Evolutionary conservation across 495 filamentous ascomycete genomes (phyloP).

Genomic region (Tricharina praecox): DNA sequence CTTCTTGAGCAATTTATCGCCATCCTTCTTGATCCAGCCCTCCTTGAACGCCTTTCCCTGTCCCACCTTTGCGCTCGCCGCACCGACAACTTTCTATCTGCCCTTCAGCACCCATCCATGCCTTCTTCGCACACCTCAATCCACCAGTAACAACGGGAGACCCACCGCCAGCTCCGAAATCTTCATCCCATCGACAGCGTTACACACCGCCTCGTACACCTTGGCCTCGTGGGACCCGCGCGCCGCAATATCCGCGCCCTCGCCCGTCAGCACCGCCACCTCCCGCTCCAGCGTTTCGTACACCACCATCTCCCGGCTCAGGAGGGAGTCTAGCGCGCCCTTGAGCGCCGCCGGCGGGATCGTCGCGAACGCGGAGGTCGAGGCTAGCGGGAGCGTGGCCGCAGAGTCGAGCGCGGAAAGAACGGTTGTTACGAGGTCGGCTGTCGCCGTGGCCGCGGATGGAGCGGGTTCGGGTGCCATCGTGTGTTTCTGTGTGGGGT

Average conservation of each 20-base stretch:
- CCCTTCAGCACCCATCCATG: constrained; percentile 8
- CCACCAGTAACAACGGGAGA: constrained; percentile 4
- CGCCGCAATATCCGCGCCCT: constrained; percentile 58
- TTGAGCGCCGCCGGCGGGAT: constrained; percentile 57
- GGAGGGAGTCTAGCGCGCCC: constrained; percentile 70
- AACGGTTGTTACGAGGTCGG: constrained; percentile 47
- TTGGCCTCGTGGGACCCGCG: constrained; percentile 90
- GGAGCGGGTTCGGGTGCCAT: too few species aligned
- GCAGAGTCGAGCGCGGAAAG: constrained; percentile 47
- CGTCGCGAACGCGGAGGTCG: constrained; percentile 59
- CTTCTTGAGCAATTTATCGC: constrained; percentile 36
- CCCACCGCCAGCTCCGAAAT: constrained; percentile 52
- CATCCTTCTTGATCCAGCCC: constrained; percentile 87
- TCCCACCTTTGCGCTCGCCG: constrained; percentile 74
- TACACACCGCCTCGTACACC: constrained; percentile 71
- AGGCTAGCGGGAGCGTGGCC: constrained; percentile 46
- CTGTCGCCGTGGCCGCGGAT: constrained; percentile 38
- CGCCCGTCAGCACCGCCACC: constrained; percentile 56
- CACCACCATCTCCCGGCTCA: constrained; percentile 63
- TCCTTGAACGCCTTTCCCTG: constrained; percentile 91
- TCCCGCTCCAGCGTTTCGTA: constrained; percentile 73
- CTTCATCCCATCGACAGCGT: constrained; percentile 60
- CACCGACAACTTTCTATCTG: constrained; percentile 48
- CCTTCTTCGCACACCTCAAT: neutral
- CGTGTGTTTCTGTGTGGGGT: too few species aligned